phyloP scores from a whole-genome alignment of 257 asterid genomes.

The Scutellaria baicalensis region DNA sequence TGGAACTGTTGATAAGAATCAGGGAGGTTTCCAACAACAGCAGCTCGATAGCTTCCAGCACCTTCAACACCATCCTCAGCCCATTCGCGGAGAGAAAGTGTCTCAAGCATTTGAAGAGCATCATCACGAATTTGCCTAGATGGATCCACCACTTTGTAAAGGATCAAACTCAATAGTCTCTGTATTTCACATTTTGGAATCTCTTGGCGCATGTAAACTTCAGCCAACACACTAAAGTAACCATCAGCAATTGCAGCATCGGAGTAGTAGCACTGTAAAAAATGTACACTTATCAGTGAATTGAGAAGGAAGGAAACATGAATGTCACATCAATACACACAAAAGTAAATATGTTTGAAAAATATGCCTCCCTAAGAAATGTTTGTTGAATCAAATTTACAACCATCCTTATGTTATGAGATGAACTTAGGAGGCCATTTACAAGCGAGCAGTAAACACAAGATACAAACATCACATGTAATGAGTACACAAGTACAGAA shows the following conservation, averaged over 20 bases:
- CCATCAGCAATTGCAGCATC: constrained; percentile 99
- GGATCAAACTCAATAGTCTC: constrained; percentile 90
- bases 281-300: constrained; percentile 14
- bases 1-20: constrained; percentile 99
- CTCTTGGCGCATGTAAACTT: constrained; percentile 99
- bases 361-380: constrained; percentile 4
- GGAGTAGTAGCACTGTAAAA: constrained; percentile 82
- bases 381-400: neutral
- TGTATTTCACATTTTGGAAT: constrained; percentile 98
- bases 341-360: neutral
- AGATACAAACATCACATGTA: neutral
- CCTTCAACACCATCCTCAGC: constrained; percentile 94
- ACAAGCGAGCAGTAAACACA: constrained; percentile 1
- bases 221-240: constrained; percentile 98
- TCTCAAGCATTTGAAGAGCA: constrained; percentile 99
- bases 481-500: neutral
- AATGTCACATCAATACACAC: neutral
- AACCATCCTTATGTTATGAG: neutral
- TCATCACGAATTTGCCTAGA: constrained; percentile 98
- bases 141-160: constrained; percentile 99
- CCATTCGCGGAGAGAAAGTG: constrained; percentile 97
- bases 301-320: neutral
- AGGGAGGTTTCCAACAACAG: constrained; percentile 98
- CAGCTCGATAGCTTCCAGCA: constrained; percentile 90
- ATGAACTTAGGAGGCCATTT: constrained; percentile 9